These are phyloP conservation scores for Elongisporangium anandrum DNA, from an alignment of 352 stramenopile species.

Conservation along the genomic window DNA sequence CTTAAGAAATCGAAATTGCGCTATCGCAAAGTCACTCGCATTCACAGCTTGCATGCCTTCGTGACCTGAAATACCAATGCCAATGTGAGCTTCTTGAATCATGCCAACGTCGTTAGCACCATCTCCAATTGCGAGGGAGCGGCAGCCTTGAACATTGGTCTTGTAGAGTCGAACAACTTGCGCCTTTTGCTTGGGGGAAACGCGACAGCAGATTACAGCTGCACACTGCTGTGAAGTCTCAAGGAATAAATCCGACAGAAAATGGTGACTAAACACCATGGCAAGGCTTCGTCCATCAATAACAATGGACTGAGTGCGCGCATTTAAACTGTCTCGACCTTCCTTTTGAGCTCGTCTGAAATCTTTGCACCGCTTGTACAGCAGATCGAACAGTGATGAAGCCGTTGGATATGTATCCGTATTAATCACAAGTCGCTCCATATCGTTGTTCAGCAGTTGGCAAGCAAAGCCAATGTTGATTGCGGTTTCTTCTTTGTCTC, in stretches of 20 bases:
- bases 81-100: conserved; percentile 99
- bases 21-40: conserved; percentile 96
- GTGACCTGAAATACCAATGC: conserved; percentile 97
- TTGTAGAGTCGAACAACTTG: conserved; percentile 87
- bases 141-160: conserved; percentile 73
- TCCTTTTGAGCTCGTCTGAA: conserved; percentile 32
- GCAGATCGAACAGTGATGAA: conserved; percentile 57
- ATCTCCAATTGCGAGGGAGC: conserved; percentile 96
- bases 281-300: conserved; percentile 70
- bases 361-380: conserved; percentile 40
- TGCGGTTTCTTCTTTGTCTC: conserved; percentile 94
- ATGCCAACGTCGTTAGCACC: conserved; percentile 99
- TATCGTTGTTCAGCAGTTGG: conserved; percentile 94
- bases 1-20: conserved; percentile 97
- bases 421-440: conserved; percentile 89
- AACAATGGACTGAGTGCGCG: conserved; percentile 48
- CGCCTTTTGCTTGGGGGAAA: conserved; percentile 91
- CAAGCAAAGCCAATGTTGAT: conserved; percentile 97
- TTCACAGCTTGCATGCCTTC: conserved; percentile 99
- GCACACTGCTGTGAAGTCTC: conserved; percentile 80
- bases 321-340: not conserved
- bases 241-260: conserved; percentile 76
- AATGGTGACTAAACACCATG: conserved; percentile 73
- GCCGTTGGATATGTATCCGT: conserved; percentile 45
- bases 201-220: conserved; percentile 88